Base-by-base conservation (phyloP, 176 grass and related monocot species). In the Lolium multiflorum region DNA sequence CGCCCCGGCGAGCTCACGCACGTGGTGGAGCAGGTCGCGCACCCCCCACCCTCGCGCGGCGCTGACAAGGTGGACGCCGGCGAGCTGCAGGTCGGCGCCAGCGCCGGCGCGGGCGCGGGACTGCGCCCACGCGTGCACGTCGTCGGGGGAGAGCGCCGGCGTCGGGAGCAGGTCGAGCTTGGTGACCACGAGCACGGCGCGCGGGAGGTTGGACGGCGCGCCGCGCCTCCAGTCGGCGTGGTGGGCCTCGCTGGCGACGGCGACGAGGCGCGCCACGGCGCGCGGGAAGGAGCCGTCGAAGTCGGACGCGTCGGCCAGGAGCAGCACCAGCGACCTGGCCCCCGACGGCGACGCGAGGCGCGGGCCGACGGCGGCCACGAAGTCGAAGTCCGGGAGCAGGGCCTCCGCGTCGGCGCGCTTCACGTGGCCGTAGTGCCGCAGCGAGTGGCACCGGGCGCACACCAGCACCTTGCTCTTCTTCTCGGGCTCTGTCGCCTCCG, bases 231-330 rank as follows among this genome's bases (percentile, higher is more conserved):
- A 96, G 71, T 91, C 80, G 17, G 31, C 56, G 4, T 48, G 3
- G 39, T 94, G 81, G 81, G 90, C 71, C 52, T 85, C 86, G 15
- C 75, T 69, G 6, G 90, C 79, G 0, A 89, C 76, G 4, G 90
- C 89, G 46, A 96, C 87, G 11, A 98, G 67, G n/a, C 90, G 82
- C 2, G 92, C 91, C 20, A 99, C 88, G 68, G 83, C 84, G 26
- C 87, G 86, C n/a, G 92, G 97, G 64, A 98, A 92, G 28, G 97
- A 99, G 8, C 92, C 94, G 60, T 99, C 89, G 71, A 99, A 99
- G 76, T 96, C 90, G 7, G 90, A 80, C 4, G 94, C 87, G 60
- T 96, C 92, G 1, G 91, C 92, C 20, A 99, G 87, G 43, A 96
- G 90, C 47, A 99, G 92, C 71, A 99, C 91, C 12, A 96, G 58